These are phyloP conservation scores for Zopfochytrium polystomum DNA, from an alignment of 371 early-diverging fungal genomes.

Conservation along the genomic window DNA sequence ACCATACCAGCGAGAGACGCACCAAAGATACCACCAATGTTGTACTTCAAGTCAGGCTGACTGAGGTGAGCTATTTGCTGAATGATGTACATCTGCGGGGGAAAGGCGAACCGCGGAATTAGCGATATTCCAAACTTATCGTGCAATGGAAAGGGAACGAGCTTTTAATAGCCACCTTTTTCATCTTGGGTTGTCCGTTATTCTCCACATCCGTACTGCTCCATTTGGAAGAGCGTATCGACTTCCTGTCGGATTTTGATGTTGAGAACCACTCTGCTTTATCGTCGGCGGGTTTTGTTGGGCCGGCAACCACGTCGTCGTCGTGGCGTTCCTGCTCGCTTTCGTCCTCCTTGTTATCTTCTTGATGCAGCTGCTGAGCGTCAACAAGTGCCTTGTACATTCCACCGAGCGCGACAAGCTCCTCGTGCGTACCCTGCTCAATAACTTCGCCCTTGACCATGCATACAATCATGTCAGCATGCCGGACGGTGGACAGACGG, in stretches of 20 bases:
- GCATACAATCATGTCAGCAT: conserved; percentile 44
- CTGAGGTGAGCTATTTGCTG: conserved; percentile 23
- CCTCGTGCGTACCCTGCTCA: conserved; percentile 42
- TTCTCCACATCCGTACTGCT: background rate
- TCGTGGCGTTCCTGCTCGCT: conserved; percentile 1
- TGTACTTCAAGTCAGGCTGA: conserved; percentile 32
- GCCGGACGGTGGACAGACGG: conserved; percentile 42
- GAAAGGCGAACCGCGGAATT: no score
- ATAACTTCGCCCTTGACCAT: conserved; percentile 41
- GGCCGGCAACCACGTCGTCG: conserved; percentile 4
- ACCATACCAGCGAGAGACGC: conserved; percentile 35
- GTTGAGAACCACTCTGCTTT: background rate
- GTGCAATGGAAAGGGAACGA: background rate
- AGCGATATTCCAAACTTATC: background rate
- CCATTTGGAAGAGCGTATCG: background rate
- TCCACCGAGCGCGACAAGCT: conserved; percentile 26
- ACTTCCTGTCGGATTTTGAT: background rate
- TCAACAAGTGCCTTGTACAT: conserved; percentile 42
- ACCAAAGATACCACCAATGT: conserved; percentile 29
- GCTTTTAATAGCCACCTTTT: conserved; percentile 10
- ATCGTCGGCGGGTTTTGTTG: background rate
- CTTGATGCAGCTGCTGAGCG: conserved; percentile 39
- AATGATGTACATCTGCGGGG: conserved; percentile 14
- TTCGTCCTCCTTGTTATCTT: conserved; percentile 6
- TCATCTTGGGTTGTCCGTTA: background rate